Percentiles rank a stretch among this genome's conserved stretches.
Conservation (phyloP, 2,329 filamentous ascomycete species). For the Tolypocladium ovalisporum region DNA sequence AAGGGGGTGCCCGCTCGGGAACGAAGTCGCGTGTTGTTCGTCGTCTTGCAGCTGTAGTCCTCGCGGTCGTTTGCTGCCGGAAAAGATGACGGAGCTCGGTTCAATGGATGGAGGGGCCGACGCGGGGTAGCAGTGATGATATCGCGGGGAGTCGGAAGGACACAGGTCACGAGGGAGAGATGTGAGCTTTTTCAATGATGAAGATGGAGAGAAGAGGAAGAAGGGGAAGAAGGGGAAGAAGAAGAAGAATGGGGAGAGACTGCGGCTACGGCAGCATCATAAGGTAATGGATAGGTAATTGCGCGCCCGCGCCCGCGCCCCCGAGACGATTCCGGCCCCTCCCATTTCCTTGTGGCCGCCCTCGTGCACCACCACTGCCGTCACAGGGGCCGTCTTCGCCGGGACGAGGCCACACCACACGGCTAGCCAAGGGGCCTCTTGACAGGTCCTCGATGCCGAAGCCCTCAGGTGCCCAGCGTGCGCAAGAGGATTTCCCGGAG, state of each 20-base stretch:
- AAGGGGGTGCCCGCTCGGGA: background rate
- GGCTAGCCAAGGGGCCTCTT: constrained; percentile 7
- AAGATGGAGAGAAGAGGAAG: background rate
- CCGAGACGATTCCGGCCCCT: background rate
- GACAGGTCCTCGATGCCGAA: background rate
- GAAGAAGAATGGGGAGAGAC: constrained; percentile 6
- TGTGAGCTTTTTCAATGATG: too few species aligned
- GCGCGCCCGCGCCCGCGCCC: background rate
- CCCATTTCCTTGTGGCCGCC: too few species aligned
- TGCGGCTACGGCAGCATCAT: constrained; percentile 3
- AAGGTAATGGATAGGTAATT: background rate
- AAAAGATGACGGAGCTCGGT: background rate
- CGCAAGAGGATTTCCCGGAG: constrained; percentile 25
- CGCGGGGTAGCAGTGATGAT: background rate
- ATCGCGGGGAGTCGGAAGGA: background rate
- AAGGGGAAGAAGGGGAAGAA: constrained; percentile 2
- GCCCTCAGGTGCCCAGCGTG: background rate
- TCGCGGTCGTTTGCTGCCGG: background rate
- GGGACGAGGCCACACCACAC: background rate
- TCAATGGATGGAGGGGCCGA: background rate
- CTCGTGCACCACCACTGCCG: too few species aligned
- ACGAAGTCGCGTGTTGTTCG: background rate
- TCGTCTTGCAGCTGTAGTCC: background rate
- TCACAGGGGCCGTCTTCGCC: too few species aligned
- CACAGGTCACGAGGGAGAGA: background rate